Percentiles rank a stretch among this genome's conserved stretches.
These are phyloP conservation scores for Monosporascus cannonballus DNA, from an alignment of 2,329 filamentous ascomycete genomes.

Conservation along the genomic window DNA sequence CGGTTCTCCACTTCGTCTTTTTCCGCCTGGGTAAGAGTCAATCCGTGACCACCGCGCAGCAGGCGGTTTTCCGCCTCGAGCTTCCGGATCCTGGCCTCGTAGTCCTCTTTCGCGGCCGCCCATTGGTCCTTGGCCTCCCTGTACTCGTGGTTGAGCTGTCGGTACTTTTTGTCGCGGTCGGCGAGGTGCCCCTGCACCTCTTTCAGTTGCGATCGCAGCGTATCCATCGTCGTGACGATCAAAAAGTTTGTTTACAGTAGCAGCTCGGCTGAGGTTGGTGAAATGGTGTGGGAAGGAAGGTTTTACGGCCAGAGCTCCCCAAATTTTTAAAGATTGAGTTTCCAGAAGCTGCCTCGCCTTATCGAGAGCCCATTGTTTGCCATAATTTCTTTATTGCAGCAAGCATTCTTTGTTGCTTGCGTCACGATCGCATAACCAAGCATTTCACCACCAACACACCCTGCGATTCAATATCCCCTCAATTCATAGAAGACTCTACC, in stretches of 20 bases:
- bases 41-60: slow-evolving; percentile 6
- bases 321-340: neutral
- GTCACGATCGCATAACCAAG: neutral
- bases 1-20: slow-evolving; percentile 12
- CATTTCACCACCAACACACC: neutral
- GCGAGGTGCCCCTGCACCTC: slow-evolving; percentile 20
- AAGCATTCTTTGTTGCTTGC: neutral
- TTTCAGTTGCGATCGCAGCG: slow-evolving; percentile 19
- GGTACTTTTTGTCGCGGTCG: slow-evolving; percentile 16
- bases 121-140: slow-evolving; percentile 6
- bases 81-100: slow-evolving; percentile 8
- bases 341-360: neutral
- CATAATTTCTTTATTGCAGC: neutral
- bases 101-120: slow-evolving; percentile 9
- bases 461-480: neutral
- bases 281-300: neutral
- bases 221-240: slow-evolving; percentile 13
- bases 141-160: slow-evolving; percentile 15
- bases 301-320: neutral
- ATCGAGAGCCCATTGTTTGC: neutral
- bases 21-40: slow-evolving; percentile 13
- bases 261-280: neutral
- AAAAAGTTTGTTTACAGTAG: too few species aligned
- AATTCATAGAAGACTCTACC: neutral
- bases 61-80: slow-evolving; percentile 14